Conservation (phyloP, 2,329 filamentous ascomycete genomes). For the Colletotrichum cereale region DNA sequence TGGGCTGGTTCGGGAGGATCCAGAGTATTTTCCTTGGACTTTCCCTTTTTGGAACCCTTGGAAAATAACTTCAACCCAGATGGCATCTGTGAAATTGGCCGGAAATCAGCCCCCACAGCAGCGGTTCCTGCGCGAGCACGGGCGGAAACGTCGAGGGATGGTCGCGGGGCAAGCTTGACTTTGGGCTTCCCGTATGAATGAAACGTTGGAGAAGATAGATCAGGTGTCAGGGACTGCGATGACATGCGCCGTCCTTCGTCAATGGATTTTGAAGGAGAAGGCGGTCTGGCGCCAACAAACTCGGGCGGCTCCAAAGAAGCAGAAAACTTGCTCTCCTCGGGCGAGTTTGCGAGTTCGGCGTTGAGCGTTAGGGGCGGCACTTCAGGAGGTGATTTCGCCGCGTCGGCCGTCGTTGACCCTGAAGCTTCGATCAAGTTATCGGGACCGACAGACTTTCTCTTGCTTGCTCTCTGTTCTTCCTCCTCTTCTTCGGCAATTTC, state of each 20-base stretch:
- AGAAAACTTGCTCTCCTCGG: slow-evolving; percentile 64
- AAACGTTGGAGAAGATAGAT: slow-evolving; percentile 62
- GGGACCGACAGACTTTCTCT: slow-evolving; percentile 67
- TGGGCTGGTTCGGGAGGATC: slow-evolving; percentile 48
- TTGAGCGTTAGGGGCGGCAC: slow-evolving; percentile 62
- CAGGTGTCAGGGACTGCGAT: slow-evolving; percentile 64
- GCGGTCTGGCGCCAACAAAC: slow-evolving; percentile 62
- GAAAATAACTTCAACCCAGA: slow-evolving; percentile 80
- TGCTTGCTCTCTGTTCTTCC: slow-evolving; percentile 73
- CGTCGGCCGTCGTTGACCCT: slow-evolving; percentile 45
- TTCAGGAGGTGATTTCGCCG: slow-evolving; percentile 48
- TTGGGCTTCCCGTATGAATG: slow-evolving; percentile 77
- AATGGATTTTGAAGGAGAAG: slow-evolving; percentile 59
- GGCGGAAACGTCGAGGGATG: slow-evolving; percentile 75
- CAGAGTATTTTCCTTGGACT: slow-evolving; percentile 51
- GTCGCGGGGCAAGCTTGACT: slow-evolving; percentile 89
- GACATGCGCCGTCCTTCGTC: slow-evolving; percentile 62
- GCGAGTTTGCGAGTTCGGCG: slow-evolving; percentile 63
- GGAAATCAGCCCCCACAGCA: slow-evolving; percentile 63
- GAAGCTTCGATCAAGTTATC: slow-evolving; percentile 51
- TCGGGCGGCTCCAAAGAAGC: slow-evolving; percentile 63
- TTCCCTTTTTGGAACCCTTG: slow-evolving; percentile 67
- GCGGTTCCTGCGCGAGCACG: slow-evolving; percentile 65
- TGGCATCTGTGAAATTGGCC: slow-evolving; percentile 84
- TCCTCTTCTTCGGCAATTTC: slow-evolving; percentile 96